A percentile compares a stretch with the other conserved stretches of the same genome.
phyloP scores from a whole-genome alignment of 2,329 filamentous ascomycete genomes.

The Talaromyces islandicus region DNA sequence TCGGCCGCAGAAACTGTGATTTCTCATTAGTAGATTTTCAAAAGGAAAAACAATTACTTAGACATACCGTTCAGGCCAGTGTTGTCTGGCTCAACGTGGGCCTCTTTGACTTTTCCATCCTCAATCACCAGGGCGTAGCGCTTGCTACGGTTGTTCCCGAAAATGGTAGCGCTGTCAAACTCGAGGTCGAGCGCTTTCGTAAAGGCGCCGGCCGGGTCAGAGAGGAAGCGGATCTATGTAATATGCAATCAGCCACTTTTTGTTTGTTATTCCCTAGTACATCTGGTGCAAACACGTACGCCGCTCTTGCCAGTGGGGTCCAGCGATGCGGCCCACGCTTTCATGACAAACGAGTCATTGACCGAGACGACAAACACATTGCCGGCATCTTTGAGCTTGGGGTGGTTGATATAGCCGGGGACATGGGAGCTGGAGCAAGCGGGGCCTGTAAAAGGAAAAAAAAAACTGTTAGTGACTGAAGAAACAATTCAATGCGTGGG shows the following conservation, averaged over 20 bases:
- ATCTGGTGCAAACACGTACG: constrained; percentile 50
- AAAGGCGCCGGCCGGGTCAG: constrained; percentile 72
- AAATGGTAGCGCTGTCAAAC: constrained; percentile 73
- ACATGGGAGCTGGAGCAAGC: constrained; percentile 66
- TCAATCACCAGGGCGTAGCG: constrained; percentile 79
- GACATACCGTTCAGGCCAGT: constrained; percentile 67
- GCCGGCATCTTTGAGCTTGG: constrained; percentile 71
- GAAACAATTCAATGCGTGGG: not conserved
- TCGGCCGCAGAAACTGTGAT: constrained; percentile 44
- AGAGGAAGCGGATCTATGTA: constrained; percentile 75
- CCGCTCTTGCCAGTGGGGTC: constrained; percentile 70
- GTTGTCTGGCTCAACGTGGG: constrained; percentile 82
- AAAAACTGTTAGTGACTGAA: not conserved
- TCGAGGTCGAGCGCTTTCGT: constrained; percentile 75
- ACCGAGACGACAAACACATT: constrained; percentile 85
- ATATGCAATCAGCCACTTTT: not conserved
- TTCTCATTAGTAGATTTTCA: constrained; percentile 6
- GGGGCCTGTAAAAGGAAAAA: constrained; percentile 40
- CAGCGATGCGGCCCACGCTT: constrained; percentile 75
- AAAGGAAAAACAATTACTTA: not conserved
- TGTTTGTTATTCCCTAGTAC: not conserved
- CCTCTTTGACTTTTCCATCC: constrained; percentile 75
- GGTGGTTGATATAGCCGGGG: constrained; percentile 77
- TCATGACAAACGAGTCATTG: constrained; percentile 94
- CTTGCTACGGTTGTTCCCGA: constrained; percentile 79